Percentiles rank a stretch among this genome's conserved stretches.
These are phyloP conservation scores for Leptographium galeiforme DNA, from an alignment of 2,329 filamentous ascomycete genomes.

Conservation along the genomic window DNA sequence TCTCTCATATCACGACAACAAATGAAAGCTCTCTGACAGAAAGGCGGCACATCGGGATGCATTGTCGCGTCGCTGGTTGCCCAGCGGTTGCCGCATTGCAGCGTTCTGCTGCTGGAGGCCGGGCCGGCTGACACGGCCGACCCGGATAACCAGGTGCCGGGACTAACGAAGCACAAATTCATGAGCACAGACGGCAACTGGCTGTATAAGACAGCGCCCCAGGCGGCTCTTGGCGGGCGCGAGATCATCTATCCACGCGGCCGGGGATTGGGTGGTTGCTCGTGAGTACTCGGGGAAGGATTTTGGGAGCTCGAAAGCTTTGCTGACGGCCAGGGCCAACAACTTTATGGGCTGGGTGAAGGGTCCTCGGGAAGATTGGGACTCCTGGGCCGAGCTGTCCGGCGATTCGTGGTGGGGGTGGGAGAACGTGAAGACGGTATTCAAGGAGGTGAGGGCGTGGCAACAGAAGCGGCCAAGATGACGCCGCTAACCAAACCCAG, in stretches of 20 bases:
- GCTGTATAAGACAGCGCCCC: slow-evolving; percentile 2
- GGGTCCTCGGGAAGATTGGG: slow-evolving; percentile 1
- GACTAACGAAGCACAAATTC: slow-evolving; percentile 1
- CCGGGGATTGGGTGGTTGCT: slow-evolving; percentile 1
- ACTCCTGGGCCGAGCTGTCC: background rate
- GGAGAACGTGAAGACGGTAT: background rate
- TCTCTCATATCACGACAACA: background rate
- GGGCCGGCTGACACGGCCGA: slow-evolving; percentile 2
- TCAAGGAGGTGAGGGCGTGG: background rate
- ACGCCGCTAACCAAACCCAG: background rate
- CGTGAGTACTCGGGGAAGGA: background rate
- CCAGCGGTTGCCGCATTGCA: background rate
- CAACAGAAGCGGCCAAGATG: background rate
- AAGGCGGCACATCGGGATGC: slow-evolving; percentile 2
- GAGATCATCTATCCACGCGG: slow-evolving; percentile 3
- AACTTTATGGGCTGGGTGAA: slow-evolving; percentile 4
- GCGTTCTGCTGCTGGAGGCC: slow-evolving; percentile 1
- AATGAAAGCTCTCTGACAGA: background rate
- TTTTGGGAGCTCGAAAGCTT: background rate
- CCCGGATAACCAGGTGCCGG: slow-evolving; percentile 1
- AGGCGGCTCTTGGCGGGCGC: background rate
- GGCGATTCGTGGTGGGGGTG: slow-evolving; percentile 3
- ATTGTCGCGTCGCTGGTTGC: background rate
- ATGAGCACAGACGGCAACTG: slow-evolving; percentile 2
- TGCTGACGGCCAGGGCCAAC: background rate